A percentile compares a stretch with the other conserved stretches of the same genome.
phyloP scores from a whole-genome alignment of 169 alveolate genomes.

The Eimeria maxima region DNA sequence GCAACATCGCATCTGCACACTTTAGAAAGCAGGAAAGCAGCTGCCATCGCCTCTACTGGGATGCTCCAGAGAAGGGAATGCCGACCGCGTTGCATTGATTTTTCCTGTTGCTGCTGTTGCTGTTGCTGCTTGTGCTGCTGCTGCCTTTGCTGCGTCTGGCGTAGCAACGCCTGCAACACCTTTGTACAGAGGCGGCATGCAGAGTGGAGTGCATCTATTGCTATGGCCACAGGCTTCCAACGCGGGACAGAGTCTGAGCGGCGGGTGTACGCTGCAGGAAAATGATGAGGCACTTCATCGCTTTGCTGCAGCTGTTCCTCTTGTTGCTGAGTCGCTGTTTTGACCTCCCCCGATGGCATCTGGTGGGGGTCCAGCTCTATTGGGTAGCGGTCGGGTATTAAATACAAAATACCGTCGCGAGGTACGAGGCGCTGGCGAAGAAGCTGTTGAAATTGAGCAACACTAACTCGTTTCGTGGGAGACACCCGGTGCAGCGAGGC shows the following conservation, averaged over 20 bases:
- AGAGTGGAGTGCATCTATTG: not conserved
- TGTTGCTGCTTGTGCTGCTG: not conserved
- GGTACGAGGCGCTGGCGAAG: constrained; percentile 29
- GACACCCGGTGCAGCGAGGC: constrained; percentile 47
- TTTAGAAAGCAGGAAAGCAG: not conserved
- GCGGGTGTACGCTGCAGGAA: not conserved
- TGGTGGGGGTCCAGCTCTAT: not conserved
- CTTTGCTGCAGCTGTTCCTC: not conserved
- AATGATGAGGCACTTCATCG: not conserved
- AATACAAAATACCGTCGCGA: constrained; percentile 8
- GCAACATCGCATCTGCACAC: not conserved
- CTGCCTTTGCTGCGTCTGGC: not conserved
- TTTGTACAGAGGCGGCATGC: not conserved
- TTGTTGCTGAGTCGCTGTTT: not conserved
- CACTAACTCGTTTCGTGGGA: not conserved
- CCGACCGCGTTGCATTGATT: not conserved
- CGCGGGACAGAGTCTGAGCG: not conserved
- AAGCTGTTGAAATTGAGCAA: constrained; percentile 20
- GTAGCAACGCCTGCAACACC: not conserved
- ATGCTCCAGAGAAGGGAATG: not conserved
- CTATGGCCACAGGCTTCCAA: not conserved
- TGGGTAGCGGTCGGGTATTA: not conserved
- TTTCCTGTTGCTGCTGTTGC: not conserved
- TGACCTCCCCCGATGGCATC: not conserved
- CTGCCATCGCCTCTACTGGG: not conserved